Evolutionary conservation across 768 basidiomycete genomes (phyloP).

Genomic region (Leccinum boreale): DNA sequence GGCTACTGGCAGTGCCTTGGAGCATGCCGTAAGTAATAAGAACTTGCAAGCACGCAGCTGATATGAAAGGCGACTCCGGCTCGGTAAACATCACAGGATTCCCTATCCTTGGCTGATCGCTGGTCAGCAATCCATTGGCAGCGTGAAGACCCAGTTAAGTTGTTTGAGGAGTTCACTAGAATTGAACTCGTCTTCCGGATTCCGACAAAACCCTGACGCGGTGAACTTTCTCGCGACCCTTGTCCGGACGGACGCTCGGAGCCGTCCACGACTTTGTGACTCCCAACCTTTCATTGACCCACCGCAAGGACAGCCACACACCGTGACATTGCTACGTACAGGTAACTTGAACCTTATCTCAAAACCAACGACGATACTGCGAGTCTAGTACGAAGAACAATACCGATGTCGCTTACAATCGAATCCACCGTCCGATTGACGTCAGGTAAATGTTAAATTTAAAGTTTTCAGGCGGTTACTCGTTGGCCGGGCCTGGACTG

Average conservation of each 20-base stretch:
- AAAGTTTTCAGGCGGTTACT: slow-evolving; percentile 29
- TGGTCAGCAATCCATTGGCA: neutral
- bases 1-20: neutral
- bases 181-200: slow-evolving; percentile 1
- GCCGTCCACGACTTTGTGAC: neutral
- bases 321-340: neutral
- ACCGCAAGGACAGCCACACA: neutral
- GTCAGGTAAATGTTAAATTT: slow-evolving; percentile 29
- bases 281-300: neutral
- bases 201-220: neutral
- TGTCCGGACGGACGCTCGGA: neutral
- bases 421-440: slow-evolving; percentile 32
- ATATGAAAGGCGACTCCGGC: neutral
- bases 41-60: neutral
- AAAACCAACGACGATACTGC: neutral
- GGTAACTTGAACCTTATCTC: neutral
- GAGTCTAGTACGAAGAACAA: neutral
- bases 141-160: neutral
- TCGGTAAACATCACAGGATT: slow-evolving; percentile 1
- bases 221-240: slow-evolving; percentile 1
- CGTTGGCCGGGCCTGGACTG: neutral
- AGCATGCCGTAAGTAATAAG: slow-evolving; percentile 11
- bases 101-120: neutral
- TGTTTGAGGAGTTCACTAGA: neutral
- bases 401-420: slow-evolving; percentile 28